Base-by-base conservation (phyloP, 768 basidiomycete genomes). In the Phanerochaete sordida region DNA sequence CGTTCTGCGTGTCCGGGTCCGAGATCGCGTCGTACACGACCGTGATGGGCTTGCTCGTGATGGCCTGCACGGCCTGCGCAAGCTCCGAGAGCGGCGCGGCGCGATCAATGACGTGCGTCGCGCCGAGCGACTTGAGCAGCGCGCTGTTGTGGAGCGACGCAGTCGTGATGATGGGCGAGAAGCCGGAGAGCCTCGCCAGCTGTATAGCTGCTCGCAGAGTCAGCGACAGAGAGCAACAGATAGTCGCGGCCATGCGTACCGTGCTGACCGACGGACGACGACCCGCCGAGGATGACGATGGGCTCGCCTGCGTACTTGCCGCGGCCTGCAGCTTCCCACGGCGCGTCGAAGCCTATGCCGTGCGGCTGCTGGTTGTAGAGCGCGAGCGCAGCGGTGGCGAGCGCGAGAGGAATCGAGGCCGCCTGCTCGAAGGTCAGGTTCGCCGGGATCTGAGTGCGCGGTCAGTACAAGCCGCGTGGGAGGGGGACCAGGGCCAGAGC, bases 221-320 rank as follows among this genome's bases (percentile, higher is more conserved):
- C 9, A 3, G 16, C 33, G 52, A 5, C 21, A 35, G 31, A 31
- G 12, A 16, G n/a, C 58, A 7, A 7, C 48, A 15, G 23, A 37
- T 31, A 49, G 30, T 4, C 13, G 49, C 19, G 13, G 43, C 8
- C 3, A 3, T 8, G 44, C 63, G 7, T 39, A 77, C 76, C 74
- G n/a, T 63, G 72, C 63, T 79, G 75, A 19, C 78, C 78, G 16
- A 78, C 67, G 8, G 72, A 72, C 12, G 68, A 59, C 7, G 75
- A 66, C 11, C 78, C 78, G 33, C 77, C 79, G 4, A 77, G 21
- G 19, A 79, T 66, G n/a, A 79, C 23, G 5, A 68, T 58, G 9
- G 77, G 70, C 52, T 75, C 70, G 26, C 72, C 72, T 21, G 65
- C 52, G 52, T 69, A 72, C 43, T 68, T 68, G 15, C 66, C 73